Conservation (phyloP, 139 green algal species). For the Tetratostichococcus sp. region DNA sequence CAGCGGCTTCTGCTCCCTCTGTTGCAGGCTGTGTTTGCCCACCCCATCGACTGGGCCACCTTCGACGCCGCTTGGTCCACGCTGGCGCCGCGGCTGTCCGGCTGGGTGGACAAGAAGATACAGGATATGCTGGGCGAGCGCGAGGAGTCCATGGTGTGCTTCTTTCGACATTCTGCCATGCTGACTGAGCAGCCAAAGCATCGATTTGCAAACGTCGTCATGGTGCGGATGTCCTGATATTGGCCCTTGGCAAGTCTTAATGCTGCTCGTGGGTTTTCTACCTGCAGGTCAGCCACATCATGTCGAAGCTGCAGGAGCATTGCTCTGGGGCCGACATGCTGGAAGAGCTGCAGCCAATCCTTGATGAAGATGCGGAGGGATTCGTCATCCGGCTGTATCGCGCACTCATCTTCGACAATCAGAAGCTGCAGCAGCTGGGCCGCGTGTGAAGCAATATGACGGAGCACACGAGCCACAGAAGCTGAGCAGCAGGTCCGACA, state of each 20-base stretch:
- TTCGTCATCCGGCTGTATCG: slow-evolving; percentile 92
- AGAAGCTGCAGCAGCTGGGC: slow-evolving; percentile 23
- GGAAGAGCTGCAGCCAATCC: slow-evolving; percentile 61
- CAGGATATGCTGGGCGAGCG: slow-evolving; percentile 62
- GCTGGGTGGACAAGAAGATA: slow-evolving; percentile 81
- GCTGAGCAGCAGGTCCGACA: no score
- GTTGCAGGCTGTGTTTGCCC: slow-evolving; percentile 71
- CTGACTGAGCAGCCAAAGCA: no score
- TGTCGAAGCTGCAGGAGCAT: slow-evolving; percentile 49
- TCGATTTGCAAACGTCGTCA: no score
- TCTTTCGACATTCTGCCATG: slow-evolving; percentile 12
- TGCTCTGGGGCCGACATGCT: slow-evolving; percentile 33
- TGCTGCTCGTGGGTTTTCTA: no score
- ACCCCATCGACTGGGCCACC: slow-evolving; percentile 67
- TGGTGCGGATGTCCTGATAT: no score
- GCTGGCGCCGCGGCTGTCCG: slow-evolving; percentile 26
- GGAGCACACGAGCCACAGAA: no score
- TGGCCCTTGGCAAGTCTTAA: no score
- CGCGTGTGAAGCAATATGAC: background rate
- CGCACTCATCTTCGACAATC: slow-evolving; percentile 84
- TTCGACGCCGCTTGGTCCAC: slow-evolving; percentile 44
- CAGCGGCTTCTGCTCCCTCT: no score
- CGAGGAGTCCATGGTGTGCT: slow-evolving; percentile 46
- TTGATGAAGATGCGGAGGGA: slow-evolving; percentile 75
- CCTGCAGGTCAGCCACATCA: slow-evolving; percentile 48